These are phyloP conservation scores for Talaromyces amestolkiae DNA, from an alignment of 2,329 filamentous ascomycete species.

Conservation along the genomic window DNA sequence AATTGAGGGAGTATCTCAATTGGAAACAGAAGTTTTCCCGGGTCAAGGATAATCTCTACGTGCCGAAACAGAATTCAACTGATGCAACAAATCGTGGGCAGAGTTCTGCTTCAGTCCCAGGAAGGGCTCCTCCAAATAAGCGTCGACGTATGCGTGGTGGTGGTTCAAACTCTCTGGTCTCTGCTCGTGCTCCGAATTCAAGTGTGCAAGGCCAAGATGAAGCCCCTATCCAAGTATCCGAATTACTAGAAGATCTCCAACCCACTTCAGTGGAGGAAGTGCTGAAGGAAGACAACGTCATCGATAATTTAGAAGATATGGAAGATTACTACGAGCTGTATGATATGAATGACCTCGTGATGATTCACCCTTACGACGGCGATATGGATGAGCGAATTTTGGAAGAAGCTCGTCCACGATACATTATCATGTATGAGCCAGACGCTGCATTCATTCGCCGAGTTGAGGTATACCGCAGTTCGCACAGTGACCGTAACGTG, in stretches of 20 bases:
- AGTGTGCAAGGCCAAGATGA: constrained; percentile 73
- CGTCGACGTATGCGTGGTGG: constrained; percentile 80
- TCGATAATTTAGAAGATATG: constrained; percentile 84
- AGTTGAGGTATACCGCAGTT: constrained; percentile 93
- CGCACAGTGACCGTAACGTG: constrained; percentile 83
- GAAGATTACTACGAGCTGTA: constrained; percentile 90
- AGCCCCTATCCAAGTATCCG: constrained; percentile 75
- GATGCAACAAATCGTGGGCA: constrained; percentile 25
- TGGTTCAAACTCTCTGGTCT: constrained; percentile 56
- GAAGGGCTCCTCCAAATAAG: constrained; percentile 76
- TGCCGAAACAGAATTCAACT: constrained; percentile 28
- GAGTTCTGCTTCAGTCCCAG: constrained; percentile 44
- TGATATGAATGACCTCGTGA: constrained; percentile 82
- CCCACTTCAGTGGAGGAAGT: constrained; percentile 73
- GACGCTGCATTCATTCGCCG: constrained; percentile 90
- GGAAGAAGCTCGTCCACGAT: constrained; percentile 87
- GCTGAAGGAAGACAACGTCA: constrained; percentile 65
- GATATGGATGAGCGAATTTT: constrained; percentile 96
- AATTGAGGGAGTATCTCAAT: constrained; percentile 77
- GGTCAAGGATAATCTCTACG: constrained; percentile 60
- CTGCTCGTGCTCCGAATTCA: constrained; percentile 67
- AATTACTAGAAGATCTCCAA: constrained; percentile 76
- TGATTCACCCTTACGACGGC: constrained; percentile 90
- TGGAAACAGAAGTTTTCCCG: constrained; percentile 91
- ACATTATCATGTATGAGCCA: constrained; percentile 98